Evolutionary conservation across 306 rosid genomes (phyloP).

Genomic region (Betula pendula): DNA sequence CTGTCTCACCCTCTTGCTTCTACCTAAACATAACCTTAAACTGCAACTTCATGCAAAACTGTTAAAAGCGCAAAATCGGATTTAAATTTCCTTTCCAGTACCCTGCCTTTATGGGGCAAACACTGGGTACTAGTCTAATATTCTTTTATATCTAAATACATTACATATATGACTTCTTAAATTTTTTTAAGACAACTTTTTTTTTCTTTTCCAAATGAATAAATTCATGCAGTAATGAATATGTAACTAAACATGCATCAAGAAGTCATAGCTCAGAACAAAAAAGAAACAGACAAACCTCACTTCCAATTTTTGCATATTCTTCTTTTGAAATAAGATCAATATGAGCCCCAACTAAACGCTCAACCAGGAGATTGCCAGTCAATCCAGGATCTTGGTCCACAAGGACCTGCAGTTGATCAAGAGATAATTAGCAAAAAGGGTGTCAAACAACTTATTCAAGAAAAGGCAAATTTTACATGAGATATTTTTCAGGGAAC

Average conservation of each 20-base stretch:
- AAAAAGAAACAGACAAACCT: slow-evolving; percentile 45
- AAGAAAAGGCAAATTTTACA: neutral
- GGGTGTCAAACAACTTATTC: neutral
- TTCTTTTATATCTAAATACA: no score
- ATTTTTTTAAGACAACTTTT: no score
- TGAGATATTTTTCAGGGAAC: neutral
- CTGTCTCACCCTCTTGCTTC: no score
- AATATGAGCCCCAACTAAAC: slow-evolving; percentile 81
- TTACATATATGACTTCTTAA: no score
- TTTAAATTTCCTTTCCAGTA: no score
- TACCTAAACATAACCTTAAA: no score
- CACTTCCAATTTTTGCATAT: slow-evolving; percentile 69
- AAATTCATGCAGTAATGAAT: neutral
- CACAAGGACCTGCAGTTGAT: slow-evolving; percentile 42
- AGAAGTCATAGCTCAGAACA: neutral
- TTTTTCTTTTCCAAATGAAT: no score
- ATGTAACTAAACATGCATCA: neutral
- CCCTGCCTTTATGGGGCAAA: no score
- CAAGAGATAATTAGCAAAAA: slow-evolving; percentile 10
- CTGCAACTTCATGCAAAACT: no score
- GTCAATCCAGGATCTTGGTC: slow-evolving; percentile 83
- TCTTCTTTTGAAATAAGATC: slow-evolving; percentile 82
- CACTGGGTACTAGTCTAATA: no score
- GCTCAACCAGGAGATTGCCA: slow-evolving; percentile 90
- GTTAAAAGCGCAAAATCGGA: no score